Evolutionary conservation across 2,329 filamentous ascomycete species (phyloP).

Genomic region (Aspergillus neotritici): DNA sequence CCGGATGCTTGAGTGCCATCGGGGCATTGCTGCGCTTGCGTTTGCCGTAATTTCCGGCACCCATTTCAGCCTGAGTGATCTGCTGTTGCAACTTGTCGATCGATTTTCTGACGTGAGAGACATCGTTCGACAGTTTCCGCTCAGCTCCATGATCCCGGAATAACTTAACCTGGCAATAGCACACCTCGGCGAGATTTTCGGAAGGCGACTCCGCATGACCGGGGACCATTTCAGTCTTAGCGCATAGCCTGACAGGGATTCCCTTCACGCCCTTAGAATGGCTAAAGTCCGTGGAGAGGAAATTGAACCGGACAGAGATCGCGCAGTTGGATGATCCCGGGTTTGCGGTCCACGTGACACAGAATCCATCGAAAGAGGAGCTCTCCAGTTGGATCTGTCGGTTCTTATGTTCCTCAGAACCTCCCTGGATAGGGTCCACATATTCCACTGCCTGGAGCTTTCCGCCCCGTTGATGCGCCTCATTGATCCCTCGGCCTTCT

Average conservation of each 20-base stretch:
- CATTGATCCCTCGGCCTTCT: slow-evolving; percentile 89
- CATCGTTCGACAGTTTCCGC: slow-evolving; percentile 87
- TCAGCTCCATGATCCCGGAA: slow-evolving; percentile 96
- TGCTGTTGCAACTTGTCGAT: slow-evolving; percentile 96
- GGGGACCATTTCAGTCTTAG: slow-evolving; percentile 71
- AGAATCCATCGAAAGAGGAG: slow-evolving; percentile 90
- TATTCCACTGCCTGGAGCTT: slow-evolving; percentile 93
- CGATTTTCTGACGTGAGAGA: slow-evolving; percentile 90
- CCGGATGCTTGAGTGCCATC: slow-evolving; percentile 40
- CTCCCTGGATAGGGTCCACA: slow-evolving; percentile 60
- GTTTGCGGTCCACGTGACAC: slow-evolving; percentile 78
- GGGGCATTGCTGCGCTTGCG: slow-evolving; percentile 55
- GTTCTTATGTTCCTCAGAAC: slow-evolving; percentile 52
- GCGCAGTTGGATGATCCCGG: slow-evolving; percentile 67
- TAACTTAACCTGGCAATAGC: slow-evolving; percentile 94
- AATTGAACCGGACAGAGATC: slow-evolving; percentile 93
- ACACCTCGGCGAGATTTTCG: slow-evolving; percentile 59
- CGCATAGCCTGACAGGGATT: slow-evolving; percentile 85
- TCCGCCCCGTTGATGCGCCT: slow-evolving; percentile 88
- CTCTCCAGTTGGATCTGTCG: slow-evolving; percentile 64
- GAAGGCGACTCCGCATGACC: slow-evolving; percentile 42
- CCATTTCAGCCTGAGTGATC: slow-evolving; percentile 66
- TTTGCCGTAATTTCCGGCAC: slow-evolving; percentile 56
- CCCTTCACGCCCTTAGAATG: slow-evolving; percentile 98
- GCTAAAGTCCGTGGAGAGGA: slow-evolving; percentile 96